Conservation (phyloP, 495 filamentous ascomycete species). For the Mytilinidion resinicola region DNA sequence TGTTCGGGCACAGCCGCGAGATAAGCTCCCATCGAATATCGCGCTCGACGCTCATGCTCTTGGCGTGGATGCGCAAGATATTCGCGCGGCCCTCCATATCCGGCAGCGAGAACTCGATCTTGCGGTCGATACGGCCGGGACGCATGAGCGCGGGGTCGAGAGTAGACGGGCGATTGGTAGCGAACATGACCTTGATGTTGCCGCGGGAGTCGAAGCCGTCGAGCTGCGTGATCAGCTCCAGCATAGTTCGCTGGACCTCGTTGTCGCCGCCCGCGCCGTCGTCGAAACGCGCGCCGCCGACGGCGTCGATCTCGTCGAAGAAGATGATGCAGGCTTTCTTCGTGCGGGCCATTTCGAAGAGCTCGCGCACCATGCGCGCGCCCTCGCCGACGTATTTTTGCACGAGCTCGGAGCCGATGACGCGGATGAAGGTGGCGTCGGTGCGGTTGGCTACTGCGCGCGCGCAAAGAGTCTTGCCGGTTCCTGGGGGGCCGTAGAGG, state of each 20-base stretch:
- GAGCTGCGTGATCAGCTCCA: constrained; percentile 95
- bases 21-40: constrained; percentile 99
- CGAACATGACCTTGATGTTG: constrained; percentile 99
- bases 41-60: constrained; percentile 98
- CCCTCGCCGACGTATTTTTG: constrained; percentile 99
- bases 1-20: constrained; percentile 91
- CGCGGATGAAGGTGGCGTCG: constrained; percentile 96
- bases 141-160: constrained; percentile 95
- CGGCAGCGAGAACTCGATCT: constrained; percentile 96
- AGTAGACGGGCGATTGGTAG: constrained; percentile 93
- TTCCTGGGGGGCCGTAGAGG: constrained; percentile 93
- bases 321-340: constrained; percentile 99
- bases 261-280: constrained; percentile 98
- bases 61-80: constrained; percentile 95
- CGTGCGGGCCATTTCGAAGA: constrained; percentile 98
- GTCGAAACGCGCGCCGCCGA: constrained; percentile 97
- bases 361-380: constrained; percentile 93
- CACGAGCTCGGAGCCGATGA: constrained; percentile 93
- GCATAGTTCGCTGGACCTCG: constrained; percentile 98
- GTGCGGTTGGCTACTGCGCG: constrained; percentile 95
- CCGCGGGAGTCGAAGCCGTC: constrained; percentile 96
- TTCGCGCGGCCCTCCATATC: constrained; percentile 96
- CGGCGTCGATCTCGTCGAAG: constrained; percentile 98
- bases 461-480: constrained; percentile 96
- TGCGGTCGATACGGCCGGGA: constrained; percentile 94